Evolutionary conservation across 2,329 filamentous ascomycete species (phyloP).

Genomic region (Fragosphaeria purpurea): DNA sequence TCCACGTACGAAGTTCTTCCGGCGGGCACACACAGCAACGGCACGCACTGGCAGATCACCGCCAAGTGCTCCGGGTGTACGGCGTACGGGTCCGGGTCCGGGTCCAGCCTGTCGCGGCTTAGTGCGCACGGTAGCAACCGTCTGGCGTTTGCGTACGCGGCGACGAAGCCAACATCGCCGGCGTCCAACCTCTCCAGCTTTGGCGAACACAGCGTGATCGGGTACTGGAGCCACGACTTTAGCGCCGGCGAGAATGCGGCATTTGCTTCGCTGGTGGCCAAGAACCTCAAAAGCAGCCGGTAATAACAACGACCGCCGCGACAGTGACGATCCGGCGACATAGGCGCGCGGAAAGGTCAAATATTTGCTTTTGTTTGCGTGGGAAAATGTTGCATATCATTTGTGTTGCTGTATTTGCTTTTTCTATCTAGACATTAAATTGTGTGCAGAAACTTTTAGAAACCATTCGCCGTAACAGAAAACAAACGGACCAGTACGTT

Average conservation of each 20-base stretch:
- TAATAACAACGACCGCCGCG: too few relatives aligned
- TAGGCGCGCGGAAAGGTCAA: too few relatives aligned
- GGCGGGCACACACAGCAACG: constrained; percentile 27
- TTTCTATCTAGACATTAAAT: too few relatives aligned
- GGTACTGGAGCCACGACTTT: constrained; percentile 21
- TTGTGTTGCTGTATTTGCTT: too few relatives aligned
- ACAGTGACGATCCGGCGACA: too few relatives aligned
- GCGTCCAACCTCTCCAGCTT: constrained; percentile 14
- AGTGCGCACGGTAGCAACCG: constrained; percentile 17
- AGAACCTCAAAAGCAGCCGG: background rate
- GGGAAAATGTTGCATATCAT: too few relatives aligned
- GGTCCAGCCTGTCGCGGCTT: constrained; percentile 8
- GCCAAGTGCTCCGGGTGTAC: constrained; percentile 30
- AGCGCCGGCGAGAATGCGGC: constrained; percentile 13
- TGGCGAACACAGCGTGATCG: constrained; percentile 18
- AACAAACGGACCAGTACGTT: too few relatives aligned
- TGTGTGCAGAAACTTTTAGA: too few relatives aligned
- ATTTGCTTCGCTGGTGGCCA: constrained; percentile 12
- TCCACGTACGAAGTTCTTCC: constrained; percentile 23
- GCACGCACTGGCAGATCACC: constrained; percentile 30
- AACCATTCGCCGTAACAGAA: too few relatives aligned
- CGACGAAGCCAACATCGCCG: constrained; percentile 11
- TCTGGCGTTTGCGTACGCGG: constrained; percentile 19
- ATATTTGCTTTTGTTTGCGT: too few relatives aligned
- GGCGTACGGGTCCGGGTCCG: constrained; percentile 10